Conservation (phyloP, 129 eudicot species). For the Escallonia herrerae region DNA sequence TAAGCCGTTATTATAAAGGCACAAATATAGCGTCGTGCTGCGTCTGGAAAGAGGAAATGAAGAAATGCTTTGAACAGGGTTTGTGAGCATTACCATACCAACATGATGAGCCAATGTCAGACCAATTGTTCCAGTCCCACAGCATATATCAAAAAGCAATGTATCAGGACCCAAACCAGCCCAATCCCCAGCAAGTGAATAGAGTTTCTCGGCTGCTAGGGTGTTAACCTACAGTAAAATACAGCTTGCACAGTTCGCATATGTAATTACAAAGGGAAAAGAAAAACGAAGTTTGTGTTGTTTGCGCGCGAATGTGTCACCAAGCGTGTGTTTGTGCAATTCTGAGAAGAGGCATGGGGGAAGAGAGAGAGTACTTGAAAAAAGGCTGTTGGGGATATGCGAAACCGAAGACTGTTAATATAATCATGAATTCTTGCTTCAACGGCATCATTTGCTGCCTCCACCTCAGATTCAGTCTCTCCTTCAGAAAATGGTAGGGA, state of each 20-base stretch:
- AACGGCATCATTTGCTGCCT: constrained; percentile 22
- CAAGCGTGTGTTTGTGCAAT: too few species aligned
- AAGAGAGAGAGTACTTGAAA: constrained; percentile 50
- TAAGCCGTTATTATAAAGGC: too few species aligned
- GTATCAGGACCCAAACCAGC: constrained; percentile 87
- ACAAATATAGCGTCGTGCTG: too few species aligned
- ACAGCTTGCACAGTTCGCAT: neutral
- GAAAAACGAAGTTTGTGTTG: too few species aligned
- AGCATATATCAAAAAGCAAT: constrained; percentile 88
- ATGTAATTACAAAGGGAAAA: neutral
- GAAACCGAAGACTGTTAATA: constrained; percentile 70
- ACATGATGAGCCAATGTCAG: constrained; percentile 90
- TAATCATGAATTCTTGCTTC: constrained; percentile 83
- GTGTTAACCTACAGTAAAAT: constrained; percentile 70
- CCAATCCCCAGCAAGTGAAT: constrained; percentile 98
- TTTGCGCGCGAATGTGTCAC: too few species aligned
- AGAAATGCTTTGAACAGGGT: neutral
- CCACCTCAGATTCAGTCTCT: constrained; percentile 22
- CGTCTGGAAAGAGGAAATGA: neutral
- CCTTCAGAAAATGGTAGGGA: constrained; percentile 31
- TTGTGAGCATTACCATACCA: constrained; percentile 69
- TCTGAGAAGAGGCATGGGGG: neutral
- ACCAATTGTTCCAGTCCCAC: constrained; percentile 97
- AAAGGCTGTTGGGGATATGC: constrained; percentile 91
- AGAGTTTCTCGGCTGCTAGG: constrained; percentile 89